Conservation (phyloP, 805 yeast species). For the Saturnispora galanensis region DNA sequence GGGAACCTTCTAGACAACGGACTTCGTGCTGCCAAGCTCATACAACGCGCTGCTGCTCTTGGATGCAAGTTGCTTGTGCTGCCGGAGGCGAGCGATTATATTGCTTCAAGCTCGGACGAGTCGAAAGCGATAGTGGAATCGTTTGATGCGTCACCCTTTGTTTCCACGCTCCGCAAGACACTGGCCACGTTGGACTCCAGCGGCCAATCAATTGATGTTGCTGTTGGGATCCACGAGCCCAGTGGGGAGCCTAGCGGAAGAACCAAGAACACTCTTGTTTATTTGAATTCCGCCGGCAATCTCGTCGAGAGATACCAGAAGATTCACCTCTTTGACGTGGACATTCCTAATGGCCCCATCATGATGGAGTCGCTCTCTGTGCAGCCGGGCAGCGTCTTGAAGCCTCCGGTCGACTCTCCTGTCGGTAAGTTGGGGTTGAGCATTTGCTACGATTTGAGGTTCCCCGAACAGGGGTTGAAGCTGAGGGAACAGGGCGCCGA, state of each 20-base stretch:
- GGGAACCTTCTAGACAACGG: constrained; percentile 53
- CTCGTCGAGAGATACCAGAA: constrained; percentile 69
- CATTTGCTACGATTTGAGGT: constrained; percentile 81
- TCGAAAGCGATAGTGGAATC: constrained; percentile 49
- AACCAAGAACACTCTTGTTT: constrained; percentile 64
- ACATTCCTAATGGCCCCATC: constrained; percentile 72
- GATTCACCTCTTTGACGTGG: constrained; percentile 83
- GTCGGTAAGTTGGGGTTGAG: constrained; percentile 59
- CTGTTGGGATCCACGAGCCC: constrained; percentile 88
- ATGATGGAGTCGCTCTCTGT: constrained; percentile 70
- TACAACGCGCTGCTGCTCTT: constrained; percentile 49
- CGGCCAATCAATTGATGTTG: constrained; percentile 47
- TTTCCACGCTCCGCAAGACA: constrained; percentile 35
- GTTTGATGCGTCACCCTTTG: constrained; percentile 33
- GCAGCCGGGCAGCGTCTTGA: constrained; percentile 57
- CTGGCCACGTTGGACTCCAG: constrained; percentile 30
- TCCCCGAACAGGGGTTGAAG: constrained; percentile 68
- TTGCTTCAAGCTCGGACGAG: constrained; percentile 60
- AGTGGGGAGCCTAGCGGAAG: constrained; percentile 30
- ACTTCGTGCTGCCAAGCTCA: constrained; percentile 44
- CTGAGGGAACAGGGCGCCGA: constrained; percentile 65
- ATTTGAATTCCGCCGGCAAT: constrained; percentile 58
- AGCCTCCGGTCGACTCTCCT: constrained; percentile 48
- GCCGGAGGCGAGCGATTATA: constrained; percentile 91
- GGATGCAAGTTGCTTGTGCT: constrained; percentile 66